Percentiles rank a stretch among this genome's conserved stretches.
Evolutionary conservation across 2,329 filamentous ascomycete genomes (phyloP).

Genomic region (Neofusicoccum parvum): DNA sequence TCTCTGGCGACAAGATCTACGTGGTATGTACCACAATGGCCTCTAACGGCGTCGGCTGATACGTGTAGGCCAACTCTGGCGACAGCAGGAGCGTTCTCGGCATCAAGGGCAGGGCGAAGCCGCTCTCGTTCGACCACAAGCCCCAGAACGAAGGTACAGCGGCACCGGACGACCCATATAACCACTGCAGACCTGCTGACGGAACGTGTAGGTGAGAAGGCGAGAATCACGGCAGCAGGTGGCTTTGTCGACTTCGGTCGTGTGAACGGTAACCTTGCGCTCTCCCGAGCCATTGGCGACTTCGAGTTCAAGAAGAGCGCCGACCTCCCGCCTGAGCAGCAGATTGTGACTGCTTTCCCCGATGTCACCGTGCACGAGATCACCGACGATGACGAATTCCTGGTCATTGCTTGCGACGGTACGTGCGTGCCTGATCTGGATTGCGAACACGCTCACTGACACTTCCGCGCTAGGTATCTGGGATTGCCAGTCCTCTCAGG

Average conservation of each 20-base stretch:
- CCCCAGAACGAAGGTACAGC: conserved; percentile 88
- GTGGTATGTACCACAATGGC: conserved; percentile 66
- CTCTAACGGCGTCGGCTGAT: conserved; percentile 24
- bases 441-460: conserved; percentile 20
- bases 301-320: conserved; percentile 99
- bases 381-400: conserved; percentile 89
- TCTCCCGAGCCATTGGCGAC: conserved; percentile 96
- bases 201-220: conserved; percentile 77
- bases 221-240: conserved; percentile 90
- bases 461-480: conserved; percentile 75
- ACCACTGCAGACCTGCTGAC: conserved; percentile 17
- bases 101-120: conserved; percentile 96
- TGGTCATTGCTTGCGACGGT: conserved; percentile 49
- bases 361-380: conserved; percentile 92
- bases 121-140: conserved; percentile 98
- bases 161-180: conserved; percentile 24
- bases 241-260: conserved; percentile 98
- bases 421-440: conserved; percentile 23
- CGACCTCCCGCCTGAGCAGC: conserved; percentile 93
- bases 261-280: conserved; percentile 95
- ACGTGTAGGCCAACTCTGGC: conserved; percentile 82
- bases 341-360: conserved; percentile 96
- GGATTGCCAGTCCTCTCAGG: conserved; percentile 98
- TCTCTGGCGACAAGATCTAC: conserved; percentile 90
- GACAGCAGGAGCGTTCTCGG: conserved; percentile 94